phyloP scores from a whole-genome alignment of 495 filamentous ascomycete genomes.

The Cercophora newfieldiana region DNA sequence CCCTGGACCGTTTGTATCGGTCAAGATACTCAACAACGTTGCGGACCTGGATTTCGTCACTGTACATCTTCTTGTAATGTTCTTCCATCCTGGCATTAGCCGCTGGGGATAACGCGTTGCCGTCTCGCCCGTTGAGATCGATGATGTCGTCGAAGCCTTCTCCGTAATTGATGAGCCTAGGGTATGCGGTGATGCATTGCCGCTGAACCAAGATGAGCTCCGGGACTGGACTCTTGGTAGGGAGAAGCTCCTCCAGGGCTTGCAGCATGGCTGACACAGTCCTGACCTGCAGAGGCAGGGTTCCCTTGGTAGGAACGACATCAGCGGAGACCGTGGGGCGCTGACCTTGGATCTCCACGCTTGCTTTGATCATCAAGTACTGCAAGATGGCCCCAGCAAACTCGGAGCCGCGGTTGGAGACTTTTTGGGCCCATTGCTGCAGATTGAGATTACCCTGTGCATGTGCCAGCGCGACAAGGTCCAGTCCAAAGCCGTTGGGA shows the following conservation, averaged over 20 bases:
- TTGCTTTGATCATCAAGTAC: slow-evolving; percentile 79
- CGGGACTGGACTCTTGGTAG: slow-evolving; percentile 43
- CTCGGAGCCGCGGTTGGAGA: slow-evolving; percentile 57
- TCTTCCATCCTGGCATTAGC: slow-evolving; percentile 93
- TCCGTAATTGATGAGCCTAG: slow-evolving; percentile 94
- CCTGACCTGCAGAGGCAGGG: slow-evolving; percentile 68
- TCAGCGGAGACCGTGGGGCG: slow-evolving; percentile 59
- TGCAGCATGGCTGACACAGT: slow-evolving; percentile 81
- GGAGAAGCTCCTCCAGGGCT: slow-evolving; percentile 66
- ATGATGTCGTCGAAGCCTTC: slow-evolving; percentile 88
- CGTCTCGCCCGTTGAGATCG: slow-evolving; percentile 75
- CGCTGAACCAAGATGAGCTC: slow-evolving; percentile 68
- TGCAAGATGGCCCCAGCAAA: slow-evolving; percentile 65
- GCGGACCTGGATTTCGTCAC: slow-evolving; percentile 76
- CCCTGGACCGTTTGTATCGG: slow-evolving; percentile 78
- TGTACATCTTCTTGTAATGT: slow-evolving; percentile 95
- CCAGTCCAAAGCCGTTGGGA: slow-evolving; percentile 78
- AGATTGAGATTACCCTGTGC: slow-evolving; percentile 77
- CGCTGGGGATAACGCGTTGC: slow-evolving; percentile 73
- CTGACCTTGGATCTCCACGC: slow-evolving; percentile 70
- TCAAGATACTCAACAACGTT: slow-evolving; percentile 79
- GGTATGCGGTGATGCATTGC: slow-evolving; percentile 86
- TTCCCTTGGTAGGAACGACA: slow-evolving; percentile 42
- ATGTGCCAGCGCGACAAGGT: slow-evolving; percentile 87
- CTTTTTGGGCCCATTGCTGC: slow-evolving; percentile 74